phyloP scores from a whole-genome alignment of 768 basidiomycete genomes.

The Lentinula lateritia region DNA sequence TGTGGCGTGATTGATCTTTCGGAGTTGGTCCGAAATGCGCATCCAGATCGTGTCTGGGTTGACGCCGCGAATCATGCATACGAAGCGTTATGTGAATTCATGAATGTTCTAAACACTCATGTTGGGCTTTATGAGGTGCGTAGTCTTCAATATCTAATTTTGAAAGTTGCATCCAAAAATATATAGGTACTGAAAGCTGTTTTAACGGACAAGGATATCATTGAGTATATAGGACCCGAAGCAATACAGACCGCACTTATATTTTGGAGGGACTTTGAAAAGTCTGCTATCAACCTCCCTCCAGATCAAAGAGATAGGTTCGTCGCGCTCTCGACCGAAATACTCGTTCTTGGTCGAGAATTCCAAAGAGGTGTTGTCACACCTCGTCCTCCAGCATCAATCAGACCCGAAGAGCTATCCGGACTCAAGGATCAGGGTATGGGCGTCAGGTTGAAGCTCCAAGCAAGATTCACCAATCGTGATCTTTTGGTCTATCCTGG shows the following conservation, averaged over 20 bases:
- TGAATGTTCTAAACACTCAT: slow-evolving; percentile 96
- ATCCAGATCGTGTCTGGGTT: slow-evolving; percentile 84
- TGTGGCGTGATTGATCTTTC: slow-evolving; percentile 97
- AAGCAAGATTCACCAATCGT: slow-evolving; percentile 72
- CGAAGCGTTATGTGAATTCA: slow-evolving; percentile 90
- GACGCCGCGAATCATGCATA: slow-evolving; percentile 82
- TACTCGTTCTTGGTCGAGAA: slow-evolving; percentile 79
- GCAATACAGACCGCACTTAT: slow-evolving; percentile 86
- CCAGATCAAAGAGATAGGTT: slow-evolving; percentile 73
- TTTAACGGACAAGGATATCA: slow-evolving; percentile 60
- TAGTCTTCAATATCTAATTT: slow-evolving; percentile 13
- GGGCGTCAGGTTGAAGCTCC: slow-evolving; percentile 67
- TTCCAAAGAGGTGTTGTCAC: slow-evolving; percentile 70
- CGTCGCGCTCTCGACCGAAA: slow-evolving; percentile 85
- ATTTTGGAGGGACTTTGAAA: slow-evolving; percentile 96
- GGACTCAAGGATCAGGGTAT: slow-evolving; percentile 75
- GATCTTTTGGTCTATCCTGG: slow-evolving; percentile 79
- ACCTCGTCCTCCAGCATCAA: slow-evolving; percentile 59
- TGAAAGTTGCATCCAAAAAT: not conserved
- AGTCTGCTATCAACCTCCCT: slow-evolving; percentile 90
- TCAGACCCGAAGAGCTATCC: slow-evolving; percentile 62
- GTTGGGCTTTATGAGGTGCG: slow-evolving; percentile 84
- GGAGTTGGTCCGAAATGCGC: slow-evolving; percentile 88
- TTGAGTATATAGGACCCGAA: slow-evolving; percentile 62
- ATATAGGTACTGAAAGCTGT: slow-evolving; percentile 65